Evolutionary conservation across 805 yeast genomes (phyloP).

Genomic region (Starmerella riodocensis): DNA sequence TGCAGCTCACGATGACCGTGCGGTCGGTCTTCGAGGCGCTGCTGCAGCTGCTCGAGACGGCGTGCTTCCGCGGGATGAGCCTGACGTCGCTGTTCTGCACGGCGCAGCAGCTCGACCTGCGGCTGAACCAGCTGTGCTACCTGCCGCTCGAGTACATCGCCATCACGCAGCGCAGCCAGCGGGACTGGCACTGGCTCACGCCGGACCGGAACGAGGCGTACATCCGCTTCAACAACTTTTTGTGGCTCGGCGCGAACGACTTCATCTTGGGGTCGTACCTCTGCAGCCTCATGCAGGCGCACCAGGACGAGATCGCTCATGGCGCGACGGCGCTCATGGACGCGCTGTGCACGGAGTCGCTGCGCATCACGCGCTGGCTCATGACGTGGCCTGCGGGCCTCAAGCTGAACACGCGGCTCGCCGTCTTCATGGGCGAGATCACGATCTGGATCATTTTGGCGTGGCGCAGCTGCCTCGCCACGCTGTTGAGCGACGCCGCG

Average conservation of each 20-base stretch:
- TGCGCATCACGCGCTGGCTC: conserved; percentile 49
- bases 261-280: conserved; percentile 56
- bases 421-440: conserved; percentile 73
- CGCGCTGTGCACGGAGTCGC: conserved; percentile 32
- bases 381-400: conserved; percentile 89
- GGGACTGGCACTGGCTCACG: conserved; percentile 28
- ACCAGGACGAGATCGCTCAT: conserved; percentile 21
- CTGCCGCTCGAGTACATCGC: conserved; percentile 68
- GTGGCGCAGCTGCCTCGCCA: conserved; percentile 33
- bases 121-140: conserved; percentile 61
- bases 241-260: conserved; percentile 83
- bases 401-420: conserved; percentile 75
- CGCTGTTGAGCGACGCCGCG: conserved; percentile 3
- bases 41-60: conserved; percentile 25
- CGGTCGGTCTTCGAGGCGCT: conserved; percentile 25
- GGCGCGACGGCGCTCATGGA: conserved; percentile 26
- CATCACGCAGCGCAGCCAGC: conserved; percentile 32
- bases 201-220: conserved; percentile 34
- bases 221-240: conserved; percentile 63
- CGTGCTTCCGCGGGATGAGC: conserved; percentile 10
- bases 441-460: conserved; percentile 72
- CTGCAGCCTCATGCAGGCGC: conserved; percentile 31
- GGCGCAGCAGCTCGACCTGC: conserved; percentile 64
- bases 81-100: conserved; percentile 39
- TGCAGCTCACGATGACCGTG: conserved; percentile 19